Base-by-base conservation (phyloP, 768 basidiomycete genomes). In the Psilocybe cyanescens region DNA sequence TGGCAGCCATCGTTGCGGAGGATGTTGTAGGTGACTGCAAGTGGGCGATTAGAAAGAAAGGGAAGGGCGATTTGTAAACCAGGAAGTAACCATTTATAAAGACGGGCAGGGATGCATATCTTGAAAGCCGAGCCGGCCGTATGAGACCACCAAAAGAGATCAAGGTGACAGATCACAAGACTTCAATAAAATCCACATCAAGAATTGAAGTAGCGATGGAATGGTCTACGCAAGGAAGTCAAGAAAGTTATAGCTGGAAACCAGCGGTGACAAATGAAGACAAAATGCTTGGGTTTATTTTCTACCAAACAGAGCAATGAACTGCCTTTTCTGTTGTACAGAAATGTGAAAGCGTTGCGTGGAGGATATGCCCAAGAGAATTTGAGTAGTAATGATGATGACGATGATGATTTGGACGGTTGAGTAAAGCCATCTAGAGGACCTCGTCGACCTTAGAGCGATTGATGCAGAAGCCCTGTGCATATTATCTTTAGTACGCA, bases 391-490 rank as follows among this genome's bases (percentile, higher is more conserved):
- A 11, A 35, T 11, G 33, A 35, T 7, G 33, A 35, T 11, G 33
- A 35, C 6, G 33, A 35, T 11, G 33, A 35, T 8, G 33, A 50
- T 19, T 14, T 31, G 14, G 45, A 50, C 24, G 37, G 33, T 50
- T n/a, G 37, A 28, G 1, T 33, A 11, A 53, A 2, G 33, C 17
- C 6, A 19, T 5, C 66, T 56, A 70, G n/a, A 81, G 77, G 19
- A 89, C 75, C 64, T 89, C 87, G 63, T 89, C 87, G 0, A 89
- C 87, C 70, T 88, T 89, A 48, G 85, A 85, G n/a, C 86, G 78
- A 66, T 81, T 84, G 60, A 89, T 86, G 66, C 87, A 89, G 68
- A 89, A 88, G 3, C 85, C 86, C 85, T 86, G 37, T n/a, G 31
- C 48, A 37, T 7, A 50, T 4, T 5, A 29, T 29, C 1, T 33